phyloP scores from a whole-genome alignment of 805 yeast species.

The Saitoella complicata region DNA sequence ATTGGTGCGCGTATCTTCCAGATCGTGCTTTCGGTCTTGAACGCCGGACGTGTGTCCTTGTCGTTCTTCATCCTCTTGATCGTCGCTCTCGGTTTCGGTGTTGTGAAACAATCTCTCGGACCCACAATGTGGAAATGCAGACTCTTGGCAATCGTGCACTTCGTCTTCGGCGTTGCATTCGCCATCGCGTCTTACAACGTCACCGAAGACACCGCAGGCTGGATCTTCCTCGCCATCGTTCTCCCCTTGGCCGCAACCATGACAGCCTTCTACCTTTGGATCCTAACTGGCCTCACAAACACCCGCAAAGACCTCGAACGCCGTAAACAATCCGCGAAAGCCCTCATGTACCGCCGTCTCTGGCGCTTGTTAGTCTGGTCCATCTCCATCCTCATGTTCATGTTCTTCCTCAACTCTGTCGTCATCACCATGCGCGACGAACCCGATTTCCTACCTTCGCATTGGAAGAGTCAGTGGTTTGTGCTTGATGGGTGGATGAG shows the following conservation, averaged over 20 bases:
- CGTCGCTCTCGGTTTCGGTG: conserved; percentile 86
- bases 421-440: no score
- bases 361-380: conserved; percentile 46
- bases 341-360: conserved; percentile 67
- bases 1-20: conserved; percentile 56
- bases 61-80: conserved; percentile 75
- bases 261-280: conserved; percentile 56
- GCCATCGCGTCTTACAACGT: neutral
- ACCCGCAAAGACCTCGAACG: conserved; percentile 61
- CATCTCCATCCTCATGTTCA: no score
- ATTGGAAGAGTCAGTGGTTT: conserved; percentile 82
- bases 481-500: conserved; percentile 91
- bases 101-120: conserved; percentile 74
- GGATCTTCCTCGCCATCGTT: conserved; percentile 40
- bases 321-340: conserved; percentile 83
- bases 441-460: no score
- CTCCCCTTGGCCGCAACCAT: conserved; percentile 60
- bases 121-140: conserved; percentile 61
- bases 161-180: conserved; percentile 32
- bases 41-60: conserved; percentile 68
- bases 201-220: conserved; percentile 13
- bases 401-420: conserved; percentile 13
- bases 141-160: conserved; percentile 40
- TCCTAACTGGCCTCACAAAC: conserved; percentile 51
- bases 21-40: conserved; percentile 60